Evolutionary conservation across 2,329 filamentous ascomycete species (phyloP).

Genomic region (Colletotrichum aenigma): DNA sequence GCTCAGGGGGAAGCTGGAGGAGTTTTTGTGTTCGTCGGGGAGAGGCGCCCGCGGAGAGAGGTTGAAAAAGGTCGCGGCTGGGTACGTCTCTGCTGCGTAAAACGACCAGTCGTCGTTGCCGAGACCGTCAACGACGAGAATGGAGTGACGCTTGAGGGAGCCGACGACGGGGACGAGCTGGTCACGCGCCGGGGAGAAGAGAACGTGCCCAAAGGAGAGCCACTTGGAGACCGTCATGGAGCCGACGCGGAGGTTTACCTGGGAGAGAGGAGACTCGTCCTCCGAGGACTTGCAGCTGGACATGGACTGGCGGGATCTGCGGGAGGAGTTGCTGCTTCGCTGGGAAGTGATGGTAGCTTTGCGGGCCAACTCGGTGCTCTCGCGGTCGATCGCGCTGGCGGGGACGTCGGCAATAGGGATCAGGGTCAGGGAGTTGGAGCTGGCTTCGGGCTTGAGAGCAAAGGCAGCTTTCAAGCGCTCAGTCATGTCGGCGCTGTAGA

Average conservation of each 20-base stretch:
- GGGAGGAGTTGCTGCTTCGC: constrained; percentile 34
- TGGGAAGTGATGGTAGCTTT: constrained; percentile 23
- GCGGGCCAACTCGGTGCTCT: constrained; percentile 24
- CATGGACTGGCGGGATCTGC: constrained; percentile 43
- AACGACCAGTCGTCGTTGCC: constrained; percentile 91
- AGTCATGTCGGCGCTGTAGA: constrained; percentile 60
- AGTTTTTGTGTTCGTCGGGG: constrained; percentile 46
- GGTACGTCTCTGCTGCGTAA: constrained; percentile 82
- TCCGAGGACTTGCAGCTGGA: constrained; percentile 53
- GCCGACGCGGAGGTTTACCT: constrained; percentile 78
- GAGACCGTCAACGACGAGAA: constrained; percentile 81
- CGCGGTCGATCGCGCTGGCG: constrained; percentile 25
- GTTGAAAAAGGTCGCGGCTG: constrained; percentile 77
- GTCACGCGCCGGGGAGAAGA: constrained; percentile 81
- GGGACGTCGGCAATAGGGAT: constrained; percentile 46
- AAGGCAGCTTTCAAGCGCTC: constrained; percentile 56
- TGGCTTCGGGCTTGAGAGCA: constrained; percentile 31
- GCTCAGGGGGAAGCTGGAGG: constrained; percentile 55
- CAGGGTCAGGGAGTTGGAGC: constrained; percentile 48
- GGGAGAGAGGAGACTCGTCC: constrained; percentile 67
- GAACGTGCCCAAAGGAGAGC: constrained; percentile 82
- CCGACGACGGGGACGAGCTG: constrained; percentile 62
- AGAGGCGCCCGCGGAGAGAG: constrained; percentile 64
- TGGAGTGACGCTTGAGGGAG: constrained; percentile 61
- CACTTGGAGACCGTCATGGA: constrained; percentile 88